phyloP scores from a whole-genome alignment of 2,329 filamentous ascomycete genomes.

The Hypoxylon sp. region DNA sequence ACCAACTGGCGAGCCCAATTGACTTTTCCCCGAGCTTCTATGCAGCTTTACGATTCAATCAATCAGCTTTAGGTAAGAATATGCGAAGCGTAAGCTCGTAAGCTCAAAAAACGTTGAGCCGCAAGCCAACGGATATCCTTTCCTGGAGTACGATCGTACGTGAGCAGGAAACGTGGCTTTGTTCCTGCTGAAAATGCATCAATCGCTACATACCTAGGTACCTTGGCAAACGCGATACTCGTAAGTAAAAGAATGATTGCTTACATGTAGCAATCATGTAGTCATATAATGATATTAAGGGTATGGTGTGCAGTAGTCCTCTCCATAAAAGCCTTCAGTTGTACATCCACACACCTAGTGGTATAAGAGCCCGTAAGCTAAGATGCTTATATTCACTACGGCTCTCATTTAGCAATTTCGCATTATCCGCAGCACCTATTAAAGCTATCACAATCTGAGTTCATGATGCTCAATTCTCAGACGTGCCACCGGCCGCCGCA shows the following conservation, averaged over 20 bases:
- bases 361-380: background rate
- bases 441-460: background rate
- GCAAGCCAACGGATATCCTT: slow-evolving; percentile 5
- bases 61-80: slow-evolving; percentile 3
- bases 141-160: background rate
- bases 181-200: background rate
- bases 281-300: background rate
- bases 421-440: background rate
- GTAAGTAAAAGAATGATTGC: background rate
- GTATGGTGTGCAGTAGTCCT: background rate
- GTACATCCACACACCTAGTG: background rate
- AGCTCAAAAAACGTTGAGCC: slow-evolving; percentile 15
- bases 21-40: background rate
- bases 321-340: background rate
- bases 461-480: slow-evolving; percentile 19
- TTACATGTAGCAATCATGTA: background rate
- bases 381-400: slow-evolving; percentile 6
- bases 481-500: slow-evolving; percentile 20
- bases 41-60: slow-evolving; percentile 3
- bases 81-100: slow-evolving; percentile 9
- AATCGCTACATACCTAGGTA: background rate
- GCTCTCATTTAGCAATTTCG: background rate
- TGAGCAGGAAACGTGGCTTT: background rate
- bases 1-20: background rate
- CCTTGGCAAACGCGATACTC: background rate